phyloP scores from a whole-genome alignment of 495 filamentous ascomycete species.

The Annulohypoxylon maeteangense region DNA sequence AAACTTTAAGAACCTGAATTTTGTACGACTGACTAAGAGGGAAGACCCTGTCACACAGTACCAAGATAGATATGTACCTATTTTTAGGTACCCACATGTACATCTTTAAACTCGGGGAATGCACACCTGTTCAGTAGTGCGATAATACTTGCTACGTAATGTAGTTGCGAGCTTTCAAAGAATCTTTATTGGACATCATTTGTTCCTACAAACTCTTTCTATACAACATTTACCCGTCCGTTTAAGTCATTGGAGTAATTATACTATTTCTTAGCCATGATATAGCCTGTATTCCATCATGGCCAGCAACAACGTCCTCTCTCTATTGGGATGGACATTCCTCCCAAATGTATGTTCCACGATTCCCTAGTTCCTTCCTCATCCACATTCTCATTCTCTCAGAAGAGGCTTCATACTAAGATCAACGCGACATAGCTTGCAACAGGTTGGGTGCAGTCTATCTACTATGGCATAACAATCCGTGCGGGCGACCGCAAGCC shows the following conservation, averaged over 20 bases:
- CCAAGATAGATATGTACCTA: background rate
- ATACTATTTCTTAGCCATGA: constrained; percentile 35
- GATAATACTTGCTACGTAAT: constrained; percentile 19
- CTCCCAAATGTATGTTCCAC: constrained; percentile 73
- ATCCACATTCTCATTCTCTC: background rate
- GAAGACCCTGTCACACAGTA: too few species aligned
- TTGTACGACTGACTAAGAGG: background rate
- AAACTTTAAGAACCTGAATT: background rate
- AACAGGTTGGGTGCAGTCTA: constrained; percentile 77
- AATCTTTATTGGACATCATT: constrained; percentile 8
- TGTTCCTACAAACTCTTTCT: background rate
- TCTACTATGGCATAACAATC: constrained; percentile 91
- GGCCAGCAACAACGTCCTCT: constrained; percentile 63
- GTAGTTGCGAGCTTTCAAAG: background rate
- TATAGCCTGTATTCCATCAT: constrained; percentile 36
- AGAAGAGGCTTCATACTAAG: background rate
- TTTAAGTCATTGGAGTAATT: background rate
- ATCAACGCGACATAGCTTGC: constrained; percentile 65
- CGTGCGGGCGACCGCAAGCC: constrained; percentile 90
- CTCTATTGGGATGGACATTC: constrained; percentile 81
- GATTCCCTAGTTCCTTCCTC: background rate
- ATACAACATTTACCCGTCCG: background rate
- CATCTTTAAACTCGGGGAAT: background rate
- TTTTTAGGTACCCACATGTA: background rate
- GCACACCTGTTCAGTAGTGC: constrained; percentile 21